Percentiles rank a stretch among this genome's conserved stretches.
phyloP scores from a whole-genome alignment of 768 basidiomycete genomes.

The Suillus placidus region DNA sequence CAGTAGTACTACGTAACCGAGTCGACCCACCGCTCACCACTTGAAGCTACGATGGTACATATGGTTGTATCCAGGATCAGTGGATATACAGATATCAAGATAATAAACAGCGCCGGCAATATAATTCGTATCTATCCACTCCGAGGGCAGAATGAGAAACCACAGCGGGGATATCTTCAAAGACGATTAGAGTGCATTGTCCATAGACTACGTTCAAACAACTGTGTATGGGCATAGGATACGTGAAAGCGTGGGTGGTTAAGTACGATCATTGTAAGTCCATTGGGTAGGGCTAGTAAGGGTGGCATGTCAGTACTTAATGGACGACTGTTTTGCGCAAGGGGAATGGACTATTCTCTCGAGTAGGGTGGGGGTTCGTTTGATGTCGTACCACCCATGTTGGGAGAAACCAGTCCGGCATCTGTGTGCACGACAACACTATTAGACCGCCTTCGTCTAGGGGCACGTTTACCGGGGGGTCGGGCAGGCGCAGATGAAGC shows the following conservation, averaged over 20 bases:
- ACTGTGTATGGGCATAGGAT: slow-evolving; percentile 11
- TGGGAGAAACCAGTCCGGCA: slow-evolving; percentile 22
- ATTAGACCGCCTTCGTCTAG: slow-evolving; percentile 1
- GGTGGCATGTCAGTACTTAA: not conserved
- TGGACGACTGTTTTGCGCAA: not conserved
- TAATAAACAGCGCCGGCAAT: not conserved
- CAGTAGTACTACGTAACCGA: not conserved
- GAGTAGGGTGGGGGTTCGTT: slow-evolving; percentile 29
- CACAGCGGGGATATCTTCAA: not conserved
- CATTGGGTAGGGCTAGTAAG: not conserved
- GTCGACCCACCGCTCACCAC: not conserved
- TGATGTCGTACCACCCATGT: not conserved
- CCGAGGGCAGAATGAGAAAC: slow-evolving; percentile 2
- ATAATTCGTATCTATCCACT: not conserved
- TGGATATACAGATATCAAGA: not conserved
- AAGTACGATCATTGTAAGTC: slow-evolving; percentile 14
- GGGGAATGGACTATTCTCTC: slow-evolving; percentile 6
- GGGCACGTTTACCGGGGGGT: not conserved
- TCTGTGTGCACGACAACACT: slow-evolving; percentile 31
- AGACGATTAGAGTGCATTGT: slow-evolving; percentile 19
- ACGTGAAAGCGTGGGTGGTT: slow-evolving; percentile 10
- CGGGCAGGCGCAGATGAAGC: slow-evolving; percentile 2
- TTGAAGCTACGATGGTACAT: not conserved
- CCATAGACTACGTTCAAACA: slow-evolving; percentile 19
- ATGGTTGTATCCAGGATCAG: not conserved